A percentile compares a stretch with the other conserved stretches of the same genome.
Evolutionary conservation across 2,329 filamentous ascomycete species (phyloP).

Genomic region (Microcyclospora pomicola): DNA sequence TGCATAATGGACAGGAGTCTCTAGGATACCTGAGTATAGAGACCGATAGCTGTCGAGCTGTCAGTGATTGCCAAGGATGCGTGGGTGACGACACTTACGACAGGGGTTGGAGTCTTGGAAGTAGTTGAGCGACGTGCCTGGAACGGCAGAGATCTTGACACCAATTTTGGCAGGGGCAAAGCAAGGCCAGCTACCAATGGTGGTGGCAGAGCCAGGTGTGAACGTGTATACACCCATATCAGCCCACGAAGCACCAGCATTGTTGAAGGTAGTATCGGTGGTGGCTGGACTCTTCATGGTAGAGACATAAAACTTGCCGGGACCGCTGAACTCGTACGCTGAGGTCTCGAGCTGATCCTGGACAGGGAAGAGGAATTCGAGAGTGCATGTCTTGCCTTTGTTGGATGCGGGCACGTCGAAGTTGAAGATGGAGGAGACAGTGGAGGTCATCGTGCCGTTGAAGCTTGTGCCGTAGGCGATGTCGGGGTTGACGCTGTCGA

Average conservation of each 20-base stretch:
- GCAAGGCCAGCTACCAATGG: slow-evolving; percentile 1
- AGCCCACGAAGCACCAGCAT: slow-evolving; percentile 32
- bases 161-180: slow-evolving; percentile 38
- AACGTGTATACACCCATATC: slow-evolving; percentile 34
- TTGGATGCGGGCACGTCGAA: slow-evolving; percentile 48
- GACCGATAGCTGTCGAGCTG: slow-evolving; percentile 3
- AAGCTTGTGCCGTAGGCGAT: slow-evolving; percentile 39
- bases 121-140: slow-evolving; percentile 41
- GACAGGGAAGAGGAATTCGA: slow-evolving; percentile 52
- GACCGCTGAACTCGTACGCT: slow-evolving; percentile 36
- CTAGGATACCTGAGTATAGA: slow-evolving; percentile 1
- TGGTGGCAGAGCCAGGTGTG: slow-evolving; percentile 3
- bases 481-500: slow-evolving; percentile 42
- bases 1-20: no score
- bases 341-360: slow-evolving; percentile 46
- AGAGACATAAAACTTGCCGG: slow-evolving; percentile 11
- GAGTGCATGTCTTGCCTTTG: slow-evolving; percentile 44
- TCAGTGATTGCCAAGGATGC: not conserved
- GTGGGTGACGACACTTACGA: not conserved
- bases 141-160: slow-evolving; percentile 39
- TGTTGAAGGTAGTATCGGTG: slow-evolving; percentile 40
- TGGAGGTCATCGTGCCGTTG: slow-evolving; percentile 41
- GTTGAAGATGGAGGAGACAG: slow-evolving; percentile 49
- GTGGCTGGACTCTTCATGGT: slow-evolving; percentile 35
- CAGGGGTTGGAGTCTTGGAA: slow-evolving; percentile 50